A percentile compares a stretch with the other conserved stretches of the same genome.
phyloP scores from a whole-genome alignment of 129 eudicot genomes.

The Deinandra increscens region DNA sequence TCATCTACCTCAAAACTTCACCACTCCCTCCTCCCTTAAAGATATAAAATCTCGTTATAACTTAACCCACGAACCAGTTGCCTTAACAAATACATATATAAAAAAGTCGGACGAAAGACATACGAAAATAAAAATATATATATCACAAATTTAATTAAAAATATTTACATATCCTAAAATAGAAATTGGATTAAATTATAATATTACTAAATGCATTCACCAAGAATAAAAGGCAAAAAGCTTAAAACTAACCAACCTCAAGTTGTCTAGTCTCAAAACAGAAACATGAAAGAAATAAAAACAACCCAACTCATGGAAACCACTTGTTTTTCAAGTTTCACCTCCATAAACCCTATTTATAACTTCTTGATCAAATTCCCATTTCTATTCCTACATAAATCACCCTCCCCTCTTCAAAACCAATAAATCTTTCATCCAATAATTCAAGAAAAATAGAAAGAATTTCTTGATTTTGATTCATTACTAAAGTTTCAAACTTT shows the following conservation, averaged over 20 bases:
- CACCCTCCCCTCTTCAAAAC: slow-evolving; percentile 2
- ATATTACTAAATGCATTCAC: neutral
- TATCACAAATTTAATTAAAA: neutral
- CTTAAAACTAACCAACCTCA: slow-evolving; percentile 21
- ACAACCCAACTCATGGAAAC: slow-evolving; percentile 21
- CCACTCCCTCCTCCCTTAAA: too few species aligned
- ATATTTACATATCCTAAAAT: neutral
- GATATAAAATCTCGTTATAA: too few species aligned
- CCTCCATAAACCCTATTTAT: slow-evolving; percentile 40
- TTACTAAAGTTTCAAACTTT: neutral
- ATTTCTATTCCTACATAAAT: neutral
- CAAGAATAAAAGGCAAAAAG: slow-evolving; percentile 14
- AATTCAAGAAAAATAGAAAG: neutral
- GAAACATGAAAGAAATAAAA: slow-evolving; percentile 9
- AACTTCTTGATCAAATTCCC: slow-evolving; percentile 38
- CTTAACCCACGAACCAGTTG: neutral
- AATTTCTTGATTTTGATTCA: neutral
- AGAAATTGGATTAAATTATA: neutral
- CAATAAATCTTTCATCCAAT: neutral
- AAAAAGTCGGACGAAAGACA: neutral
- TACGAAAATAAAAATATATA: neutral
- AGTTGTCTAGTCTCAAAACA: slow-evolving; percentile 25
- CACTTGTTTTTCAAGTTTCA: slow-evolving; percentile 55
- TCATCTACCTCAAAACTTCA: too few species aligned
- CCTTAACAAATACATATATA: neutral